phyloP scores from a whole-genome alignment of 148 eudicot genomes.

The Spergularia marina region DNA sequence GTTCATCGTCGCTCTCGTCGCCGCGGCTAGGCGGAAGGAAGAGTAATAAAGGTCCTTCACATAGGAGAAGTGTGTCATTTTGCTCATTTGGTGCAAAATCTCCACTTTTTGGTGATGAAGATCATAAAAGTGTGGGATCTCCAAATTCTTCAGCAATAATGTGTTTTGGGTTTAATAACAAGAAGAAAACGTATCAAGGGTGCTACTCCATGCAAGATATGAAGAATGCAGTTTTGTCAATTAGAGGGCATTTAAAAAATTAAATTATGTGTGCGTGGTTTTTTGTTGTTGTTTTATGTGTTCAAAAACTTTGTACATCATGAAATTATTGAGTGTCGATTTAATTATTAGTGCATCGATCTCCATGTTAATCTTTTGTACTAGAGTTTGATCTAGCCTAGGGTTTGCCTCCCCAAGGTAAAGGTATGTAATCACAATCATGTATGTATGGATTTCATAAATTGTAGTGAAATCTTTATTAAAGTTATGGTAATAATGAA shows the following conservation, averaged over 20 bases:
- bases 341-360: not conserved
- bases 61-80: constrained; percentile 21
- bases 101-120: constrained; percentile 19
- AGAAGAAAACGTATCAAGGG: constrained; percentile 16
- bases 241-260: constrained; percentile 18
- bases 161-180: constrained; percentile 29
- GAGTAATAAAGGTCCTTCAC: not conserved
- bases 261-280: not conserved
- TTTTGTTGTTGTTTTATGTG: not conserved
- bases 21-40: constrained; percentile 12
- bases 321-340: constrained; percentile 5
- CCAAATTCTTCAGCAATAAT: constrained; percentile 2
- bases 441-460: no score
- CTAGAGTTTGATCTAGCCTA: not conserved
- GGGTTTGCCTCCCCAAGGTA: no score
- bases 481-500: no score
- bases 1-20: constrained; percentile 21
- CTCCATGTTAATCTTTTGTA: not conserved
- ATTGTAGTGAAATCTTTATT: no score
- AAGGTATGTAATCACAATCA: no score
- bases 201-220: constrained; percentile 11
- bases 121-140: not conserved
- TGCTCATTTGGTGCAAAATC: constrained; percentile 16
- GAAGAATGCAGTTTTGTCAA: constrained; percentile 19
- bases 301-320: constrained; percentile 18